Base-by-base conservation (phyloP, 2,329 filamentous ascomycete species). In the Coleophoma cylindrospora region DNA sequence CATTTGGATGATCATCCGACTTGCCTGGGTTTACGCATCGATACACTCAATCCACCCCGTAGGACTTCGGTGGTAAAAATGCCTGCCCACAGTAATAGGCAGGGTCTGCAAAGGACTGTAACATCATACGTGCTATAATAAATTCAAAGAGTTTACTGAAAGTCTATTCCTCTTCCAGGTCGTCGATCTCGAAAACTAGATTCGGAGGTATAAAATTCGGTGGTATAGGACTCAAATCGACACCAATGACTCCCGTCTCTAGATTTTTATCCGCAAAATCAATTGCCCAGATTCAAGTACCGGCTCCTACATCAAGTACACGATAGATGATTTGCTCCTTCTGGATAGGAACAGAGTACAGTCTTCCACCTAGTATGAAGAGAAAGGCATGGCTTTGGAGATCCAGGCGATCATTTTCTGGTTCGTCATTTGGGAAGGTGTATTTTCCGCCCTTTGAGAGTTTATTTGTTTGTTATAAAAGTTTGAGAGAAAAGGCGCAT, bases 81-180 rank as follows among this genome's bases (percentile, higher is more conserved):
- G 19, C 19, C 19, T 19, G 19, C 19, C 3, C 19, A 19, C 19
- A 19, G 19, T 19, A 19, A 19, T 19, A 19, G 19, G 19, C 3
- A 19, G 19, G 19, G 19, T 19, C 43, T 38, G 19, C 19, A 19
- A 19, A 19, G 19, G 3, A 19, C 19, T 19, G 19, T 12, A 47
- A 33, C 48, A 47, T 50, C 43, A 48, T 34, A 14, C 80, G 71
- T 15, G 75, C 72, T 58, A 81, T 77, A 43, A 83, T 73, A 52
- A 80, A 80, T 60, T 82, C 78, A 49, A 82, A 81, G 47, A 75
- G 70, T 49, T 78, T 60, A 5, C 73, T 70, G 52, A 79, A 72
- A 14, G 77, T 63, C 79, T 79, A 83, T 4, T 72, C 69, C 49
- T 71, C 71, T 61, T 82, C 79, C 34, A 76, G 71, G 52, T 83